Percentiles rank a stretch among this genome's conserved stretches.
These are phyloP conservation scores for Fusarium sp. DNA, from an alignment of 2,329 filamentous ascomycete species.

Conservation along the genomic window DNA sequence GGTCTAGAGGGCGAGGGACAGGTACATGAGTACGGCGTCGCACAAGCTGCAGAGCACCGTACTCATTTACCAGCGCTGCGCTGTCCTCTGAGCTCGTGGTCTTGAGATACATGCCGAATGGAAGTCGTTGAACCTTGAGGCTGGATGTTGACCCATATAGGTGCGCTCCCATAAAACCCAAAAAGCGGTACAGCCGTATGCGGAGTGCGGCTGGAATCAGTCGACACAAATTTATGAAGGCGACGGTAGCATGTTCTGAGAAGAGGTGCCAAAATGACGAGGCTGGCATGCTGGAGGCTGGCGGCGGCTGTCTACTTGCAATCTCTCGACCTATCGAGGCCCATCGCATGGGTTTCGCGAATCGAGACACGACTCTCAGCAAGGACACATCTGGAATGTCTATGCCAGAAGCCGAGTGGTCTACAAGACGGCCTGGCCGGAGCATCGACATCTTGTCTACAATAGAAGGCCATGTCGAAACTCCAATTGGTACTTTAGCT, in stretches of 20 bases:
- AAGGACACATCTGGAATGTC: neutral
- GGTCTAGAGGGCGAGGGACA: neutral
- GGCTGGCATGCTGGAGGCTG: neutral
- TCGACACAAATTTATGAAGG: neutral
- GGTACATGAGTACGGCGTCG: neutral
- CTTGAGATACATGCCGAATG: slow-evolving; percentile 12
- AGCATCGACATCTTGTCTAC: accelerated
- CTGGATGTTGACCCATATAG: neutral
- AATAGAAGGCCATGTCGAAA: neutral
- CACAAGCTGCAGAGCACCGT: neutral
- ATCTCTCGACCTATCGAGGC: neutral
- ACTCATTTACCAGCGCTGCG: neutral
- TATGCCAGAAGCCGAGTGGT: neutral
- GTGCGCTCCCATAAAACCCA: accelerated
- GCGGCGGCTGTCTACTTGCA: neutral
- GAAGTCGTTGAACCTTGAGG: neutral
- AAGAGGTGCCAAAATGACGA: accelerated
- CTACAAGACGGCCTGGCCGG: accelerated
- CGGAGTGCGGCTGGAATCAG: neutral
- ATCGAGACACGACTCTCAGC: neutral
- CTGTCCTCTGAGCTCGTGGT: too few relatives aligned
- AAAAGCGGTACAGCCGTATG: neutral
- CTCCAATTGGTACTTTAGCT: neutral
- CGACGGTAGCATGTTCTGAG: neutral
- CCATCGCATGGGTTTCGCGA: neutral